phyloP scores from a whole-genome alignment of 31 red algal genomes.

The Bonnemaisonia californica region DNA sequence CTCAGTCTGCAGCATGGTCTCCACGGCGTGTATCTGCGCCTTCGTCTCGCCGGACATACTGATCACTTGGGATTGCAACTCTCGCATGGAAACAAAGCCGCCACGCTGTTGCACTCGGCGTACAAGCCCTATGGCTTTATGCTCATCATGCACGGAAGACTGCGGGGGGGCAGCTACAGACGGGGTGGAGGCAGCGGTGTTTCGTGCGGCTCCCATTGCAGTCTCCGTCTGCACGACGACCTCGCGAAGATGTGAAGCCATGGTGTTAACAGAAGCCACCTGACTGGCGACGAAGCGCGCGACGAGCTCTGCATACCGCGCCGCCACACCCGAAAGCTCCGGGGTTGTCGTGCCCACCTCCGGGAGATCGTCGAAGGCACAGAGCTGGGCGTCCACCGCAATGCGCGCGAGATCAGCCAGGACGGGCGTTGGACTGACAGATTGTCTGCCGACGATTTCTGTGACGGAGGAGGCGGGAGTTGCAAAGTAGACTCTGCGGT shows the following conservation, averaged over 20 bases:
- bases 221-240: conserved; percentile 18
- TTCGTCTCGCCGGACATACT: conserved; percentile 33
- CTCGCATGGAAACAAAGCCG: conserved; percentile 30
- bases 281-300: conserved; percentile 30
- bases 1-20: conserved; percentile 36
- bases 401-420: conserved; percentile 3
- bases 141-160: conserved; percentile 31
- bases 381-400: conserved; percentile 31
- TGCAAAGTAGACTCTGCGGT: conserved; percentile 50
- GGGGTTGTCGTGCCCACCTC: conserved; percentile 9
- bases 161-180: neutral
- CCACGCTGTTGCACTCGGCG: conserved; percentile 35
- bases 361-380: conserved; percentile 29
- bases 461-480: conserved; percentile 30
- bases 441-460: conserved; percentile 27
- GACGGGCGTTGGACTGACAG: conserved; percentile 46
- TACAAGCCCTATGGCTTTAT: conserved; percentile 45
- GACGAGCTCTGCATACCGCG: conserved; percentile 53
- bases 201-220: conserved; percentile 3
- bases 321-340: conserved; percentile 27
- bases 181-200: neutral
- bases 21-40: conserved; percentile 38
- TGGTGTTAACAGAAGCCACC: conserved; percentile 29
- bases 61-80: conserved; percentile 54
- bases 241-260: conserved; percentile 35